Evolutionary conservation across 2,329 filamentous ascomycete genomes (phyloP).

Genomic region (Fusarium denticulatum): DNA sequence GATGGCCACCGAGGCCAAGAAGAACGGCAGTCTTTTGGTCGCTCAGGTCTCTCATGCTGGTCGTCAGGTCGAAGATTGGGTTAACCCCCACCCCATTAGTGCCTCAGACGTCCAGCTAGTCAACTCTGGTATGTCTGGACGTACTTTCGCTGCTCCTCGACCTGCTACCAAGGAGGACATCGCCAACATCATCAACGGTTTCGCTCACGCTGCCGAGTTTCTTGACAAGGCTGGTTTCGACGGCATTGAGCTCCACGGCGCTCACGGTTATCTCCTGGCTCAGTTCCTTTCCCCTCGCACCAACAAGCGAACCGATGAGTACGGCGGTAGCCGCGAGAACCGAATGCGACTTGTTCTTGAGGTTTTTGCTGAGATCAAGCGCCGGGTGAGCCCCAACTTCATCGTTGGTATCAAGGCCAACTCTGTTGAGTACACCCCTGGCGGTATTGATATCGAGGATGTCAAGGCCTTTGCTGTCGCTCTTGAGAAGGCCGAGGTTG

Average conservation of each 20-base stretch:
- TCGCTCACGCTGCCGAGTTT: slow-evolving; percentile 55
- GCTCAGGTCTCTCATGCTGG: slow-evolving; percentile 28
- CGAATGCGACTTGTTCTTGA: slow-evolving; percentile 56
- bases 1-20: slow-evolving; percentile 13
- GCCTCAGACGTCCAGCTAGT: slow-evolving; percentile 63
- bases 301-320: slow-evolving; percentile 61
- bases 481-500: slow-evolving; percentile 59
- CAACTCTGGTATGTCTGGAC: slow-evolving; percentile 64
- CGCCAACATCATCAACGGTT: slow-evolving; percentile 18
- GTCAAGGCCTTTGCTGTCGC: slow-evolving; percentile 56
- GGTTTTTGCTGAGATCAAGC: slow-evolving; percentile 55
- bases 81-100: slow-evolving; percentile 48
- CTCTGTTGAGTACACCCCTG: slow-evolving; percentile 61
- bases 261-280: slow-evolving; percentile 57
- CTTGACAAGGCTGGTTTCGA: slow-evolving; percentile 41
- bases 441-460: slow-evolving; percentile 61
- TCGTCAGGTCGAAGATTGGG: slow-evolving; percentile 29
- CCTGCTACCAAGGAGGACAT: slow-evolving; percentile 30
- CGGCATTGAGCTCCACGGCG: slow-evolving; percentile 27
- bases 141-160: slow-evolving; percentile 46
- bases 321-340: slow-evolving; percentile 57
- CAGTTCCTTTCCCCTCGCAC: slow-evolving; percentile 58
- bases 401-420: slow-evolving; percentile 67
- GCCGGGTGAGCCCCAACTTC: slow-evolving; percentile 51
- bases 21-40: slow-evolving; percentile 16